Percentiles rank a stretch among this genome's conserved stretches.
phyloP scores from a whole-genome alignment of 352 stramenopile species.

The Phytopythium ostracodes region DNA sequence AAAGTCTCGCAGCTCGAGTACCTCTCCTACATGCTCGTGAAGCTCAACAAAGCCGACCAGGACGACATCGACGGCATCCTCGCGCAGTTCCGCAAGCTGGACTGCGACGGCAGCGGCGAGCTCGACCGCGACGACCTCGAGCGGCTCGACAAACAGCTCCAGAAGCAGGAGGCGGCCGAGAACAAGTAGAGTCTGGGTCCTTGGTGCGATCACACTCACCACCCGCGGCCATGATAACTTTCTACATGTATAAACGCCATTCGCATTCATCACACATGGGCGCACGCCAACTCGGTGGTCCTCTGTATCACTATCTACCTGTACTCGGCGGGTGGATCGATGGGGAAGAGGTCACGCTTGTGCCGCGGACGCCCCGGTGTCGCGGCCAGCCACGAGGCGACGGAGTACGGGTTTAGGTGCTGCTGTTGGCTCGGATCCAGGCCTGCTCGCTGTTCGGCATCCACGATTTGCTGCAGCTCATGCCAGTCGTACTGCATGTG shows the following conservation, averaged over 20 bases:
- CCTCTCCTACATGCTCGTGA: conserved; percentile 69
- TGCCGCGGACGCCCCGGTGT: background rate
- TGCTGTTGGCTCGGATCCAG: background rate
- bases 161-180: conserved; percentile 26
- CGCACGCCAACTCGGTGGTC: too few relatives aligned
- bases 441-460: background rate
- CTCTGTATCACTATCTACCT: background rate
- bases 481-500: background rate
- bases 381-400: background rate
- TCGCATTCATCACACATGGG: too few relatives aligned
- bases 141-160: conserved; percentile 50
- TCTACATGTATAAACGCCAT: background rate
- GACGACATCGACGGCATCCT: conserved; percentile 63
- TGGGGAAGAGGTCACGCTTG: background rate
- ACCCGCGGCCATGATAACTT: too few relatives aligned
- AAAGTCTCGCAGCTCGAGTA: conserved; percentile 71
- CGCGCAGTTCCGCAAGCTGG: conserved; percentile 59
- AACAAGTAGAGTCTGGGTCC: background rate
- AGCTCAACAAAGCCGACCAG: conserved; percentile 65
- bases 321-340: background rate
- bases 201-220: background rate
- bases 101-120: conserved; percentile 62
- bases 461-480: background rate
- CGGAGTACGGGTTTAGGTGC: background rate
- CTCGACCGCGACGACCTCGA: conserved; percentile 64